Conservation (phyloP, 1,284 basidiomycete species). For the Lignosus rhinocerotis region DNA sequence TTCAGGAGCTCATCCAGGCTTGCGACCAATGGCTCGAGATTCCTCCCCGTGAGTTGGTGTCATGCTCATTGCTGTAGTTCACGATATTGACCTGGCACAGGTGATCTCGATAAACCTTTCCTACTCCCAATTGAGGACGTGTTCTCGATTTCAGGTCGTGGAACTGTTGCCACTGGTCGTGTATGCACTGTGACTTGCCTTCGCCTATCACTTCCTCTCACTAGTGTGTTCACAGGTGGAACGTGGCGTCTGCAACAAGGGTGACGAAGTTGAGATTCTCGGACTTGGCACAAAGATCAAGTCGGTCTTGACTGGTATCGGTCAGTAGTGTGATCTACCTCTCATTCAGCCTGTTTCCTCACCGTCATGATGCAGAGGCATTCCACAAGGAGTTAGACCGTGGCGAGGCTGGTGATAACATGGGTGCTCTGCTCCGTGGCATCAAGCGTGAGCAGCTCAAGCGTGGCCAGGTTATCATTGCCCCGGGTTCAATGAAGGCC, state of each 20-base stretch:
- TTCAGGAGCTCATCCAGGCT: conserved; percentile 83
- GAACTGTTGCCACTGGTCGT: conserved; percentile 95
- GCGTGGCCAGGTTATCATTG: conserved; percentile 91
- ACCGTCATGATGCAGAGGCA: conserved; percentile 64
- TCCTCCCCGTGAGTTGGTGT: conserved; percentile 72
- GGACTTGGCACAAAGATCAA: conserved; percentile 86
- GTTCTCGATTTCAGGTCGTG: conserved; percentile 98
- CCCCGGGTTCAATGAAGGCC: conserved; percentile 92
- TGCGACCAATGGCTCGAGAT: conserved; percentile 97
- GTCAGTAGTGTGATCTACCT: conserved; percentile 42
- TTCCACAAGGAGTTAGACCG: conserved; percentile 99
- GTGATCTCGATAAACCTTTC: conserved; percentile 98
- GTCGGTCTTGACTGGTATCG: conserved; percentile 95
- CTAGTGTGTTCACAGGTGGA: conserved; percentile 69
- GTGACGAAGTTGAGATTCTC: conserved; percentile 92
- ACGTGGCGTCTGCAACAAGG: conserved; percentile 92
- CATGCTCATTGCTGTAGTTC: background rate
- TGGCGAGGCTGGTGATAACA: conserved; percentile 99
- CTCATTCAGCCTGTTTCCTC: background rate
- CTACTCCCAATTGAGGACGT: conserved; percentile 97
- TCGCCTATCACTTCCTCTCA: background rate
- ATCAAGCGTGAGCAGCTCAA: conserved; percentile 96
- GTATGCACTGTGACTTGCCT: conserved; percentile 41
- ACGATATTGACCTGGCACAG: conserved; percentile 37
- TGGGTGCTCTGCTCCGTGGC: conserved; percentile 97